Evolutionary conservation across 2,329 filamentous ascomycete genomes (phyloP), one percentile per base, ranked within the genome.

Genomic region (Metarhizium anisopliae): DNA sequence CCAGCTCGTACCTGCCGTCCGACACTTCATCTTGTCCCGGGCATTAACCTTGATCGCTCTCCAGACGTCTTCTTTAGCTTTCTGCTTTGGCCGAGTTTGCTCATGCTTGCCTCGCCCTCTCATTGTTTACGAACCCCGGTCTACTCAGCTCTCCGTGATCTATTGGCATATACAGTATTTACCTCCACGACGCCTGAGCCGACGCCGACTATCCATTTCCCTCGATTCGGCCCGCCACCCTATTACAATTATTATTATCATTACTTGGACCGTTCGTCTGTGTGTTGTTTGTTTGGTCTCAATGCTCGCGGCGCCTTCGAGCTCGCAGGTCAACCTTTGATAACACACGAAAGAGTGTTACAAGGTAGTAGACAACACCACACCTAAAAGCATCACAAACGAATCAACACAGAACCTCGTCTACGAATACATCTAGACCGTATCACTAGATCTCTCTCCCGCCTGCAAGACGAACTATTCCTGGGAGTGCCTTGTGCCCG

Each of bases 141-240:
- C 29, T 42, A 20, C 51, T 47, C 47, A 30, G n/a, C 52, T 29
- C 18, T 50, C 29, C 47, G 47, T 55, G 40, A 56, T 54, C 51
- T 50, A 50, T 47, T 51, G 20, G 40, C 55, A 56, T 47, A 38
- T 52, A 52, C 25, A 42, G 32, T 18, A 43, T n/a, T 40, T n/a
- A 18, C 38, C 32, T 54, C 52, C 55, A 47, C 45, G 30, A 40
- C 32, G 47, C 45, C 52, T 47, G 50, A 40, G 30, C 47, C 6
- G 14, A 32, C n/a, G 30, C 47, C 49, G n/a, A 13, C 18, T 20
- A 25, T 14, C 29, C n/a, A 29, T 45, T 6, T 36, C 38, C 32
- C 43, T 40, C 42, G 16, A 13, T 51, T n/a, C 20, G 10, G 10
- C 16, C 38, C 18, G 35, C 32, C 42, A 35, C 7, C 32, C 32